These are phyloP conservation scores for Cladorrhinum sp. DNA, from an alignment of 2,329 filamentous ascomycete species.

Conservation along the genomic window DNA sequence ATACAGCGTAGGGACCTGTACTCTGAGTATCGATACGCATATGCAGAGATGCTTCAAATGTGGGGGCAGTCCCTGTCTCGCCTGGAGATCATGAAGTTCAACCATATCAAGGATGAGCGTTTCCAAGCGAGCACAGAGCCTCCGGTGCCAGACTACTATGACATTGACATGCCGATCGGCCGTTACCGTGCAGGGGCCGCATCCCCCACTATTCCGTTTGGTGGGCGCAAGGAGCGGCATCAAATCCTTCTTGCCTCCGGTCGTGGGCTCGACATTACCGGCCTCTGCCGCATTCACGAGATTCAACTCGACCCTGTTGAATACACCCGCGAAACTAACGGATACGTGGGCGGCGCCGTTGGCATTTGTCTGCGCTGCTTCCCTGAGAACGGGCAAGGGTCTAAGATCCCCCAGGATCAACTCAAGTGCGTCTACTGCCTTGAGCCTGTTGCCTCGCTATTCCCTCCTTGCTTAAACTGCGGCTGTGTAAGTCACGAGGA, in stretches of 20 bases:
- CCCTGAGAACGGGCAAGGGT: constrained; percentile 13
- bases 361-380: constrained; percentile 52
- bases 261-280: constrained; percentile 60
- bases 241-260: constrained; percentile 49
- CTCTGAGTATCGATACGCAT: constrained; percentile 60
- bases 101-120: constrained; percentile 52
- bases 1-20: constrained; percentile 47
- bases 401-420: constrained; percentile 46
- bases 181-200: constrained; percentile 39
- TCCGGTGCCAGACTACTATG: constrained; percentile 34
- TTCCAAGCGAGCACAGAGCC: constrained; percentile 17
- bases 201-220: constrained; percentile 48
- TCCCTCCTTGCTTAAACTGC: constrained; percentile 59
- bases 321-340: constrained; percentile 40
- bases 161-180: constrained; percentile 35
- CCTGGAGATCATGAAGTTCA: constrained; percentile 68
- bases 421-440: constrained; percentile 61
- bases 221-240: constrained; percentile 48
- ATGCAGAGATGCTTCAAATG: constrained; percentile 66
- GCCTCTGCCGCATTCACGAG: constrained; percentile 61
- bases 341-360: constrained; percentile 44
- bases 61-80: constrained; percentile 62
- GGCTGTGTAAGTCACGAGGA: constrained; percentile 60
- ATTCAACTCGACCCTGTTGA: constrained; percentile 58
- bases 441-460: constrained; percentile 58